Evolutionary conservation across 2,329 filamentous ascomycete genomes (phyloP).

Genomic region (Juglanconis oblonga): DNA sequence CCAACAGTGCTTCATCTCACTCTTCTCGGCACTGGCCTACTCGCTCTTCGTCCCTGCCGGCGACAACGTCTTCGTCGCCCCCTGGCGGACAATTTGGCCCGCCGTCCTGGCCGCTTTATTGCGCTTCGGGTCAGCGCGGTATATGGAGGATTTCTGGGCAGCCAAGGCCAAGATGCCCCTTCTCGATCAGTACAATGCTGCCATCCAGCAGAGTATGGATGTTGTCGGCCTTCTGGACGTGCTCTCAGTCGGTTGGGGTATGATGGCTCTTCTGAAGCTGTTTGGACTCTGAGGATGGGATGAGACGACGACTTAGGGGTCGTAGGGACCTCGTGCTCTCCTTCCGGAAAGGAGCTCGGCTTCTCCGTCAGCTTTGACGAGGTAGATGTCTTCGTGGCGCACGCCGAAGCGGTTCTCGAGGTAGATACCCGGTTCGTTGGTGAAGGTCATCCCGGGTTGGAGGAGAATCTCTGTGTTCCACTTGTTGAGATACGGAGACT

Average conservation of each 20-base stretch:
- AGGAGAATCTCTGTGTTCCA: slow-evolving; percentile 49
- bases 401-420: slow-evolving; percentile 58
- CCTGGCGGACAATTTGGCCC: slow-evolving; percentile 19
- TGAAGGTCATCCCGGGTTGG: slow-evolving; percentile 59
- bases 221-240: slow-evolving; percentile 21
- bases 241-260: slow-evolving; percentile 23
- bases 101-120: slow-evolving; percentile 19
- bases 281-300: slow-evolving; percentile 8
- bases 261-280: slow-evolving; percentile 22
- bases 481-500: slow-evolving; percentile 63
- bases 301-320: slow-evolving; percentile 35
- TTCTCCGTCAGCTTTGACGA: slow-evolving; percentile 51
- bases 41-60: slow-evolving; percentile 8
- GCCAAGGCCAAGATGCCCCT: slow-evolving; percentile 27
- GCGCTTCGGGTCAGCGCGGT: slow-evolving; percentile 19
- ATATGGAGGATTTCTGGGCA: slow-evolving; percentile 29
- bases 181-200: slow-evolving; percentile 29
- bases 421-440: slow-evolving; percentile 63
- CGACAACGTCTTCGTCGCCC: slow-evolving; percentile 7
- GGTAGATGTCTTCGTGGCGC: slow-evolving; percentile 59
- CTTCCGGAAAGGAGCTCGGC: slow-evolving; percentile 54
- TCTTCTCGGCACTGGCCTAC: slow-evolving; percentile 13
- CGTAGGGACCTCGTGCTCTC: slow-evolving; percentile 50
- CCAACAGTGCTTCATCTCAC: slow-evolving; percentile 12
- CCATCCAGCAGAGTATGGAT: slow-evolving; percentile 25